phyloP scores from a whole-genome alignment of 352 stramenopile genomes.

The Ophiocytium majus region DNA sequence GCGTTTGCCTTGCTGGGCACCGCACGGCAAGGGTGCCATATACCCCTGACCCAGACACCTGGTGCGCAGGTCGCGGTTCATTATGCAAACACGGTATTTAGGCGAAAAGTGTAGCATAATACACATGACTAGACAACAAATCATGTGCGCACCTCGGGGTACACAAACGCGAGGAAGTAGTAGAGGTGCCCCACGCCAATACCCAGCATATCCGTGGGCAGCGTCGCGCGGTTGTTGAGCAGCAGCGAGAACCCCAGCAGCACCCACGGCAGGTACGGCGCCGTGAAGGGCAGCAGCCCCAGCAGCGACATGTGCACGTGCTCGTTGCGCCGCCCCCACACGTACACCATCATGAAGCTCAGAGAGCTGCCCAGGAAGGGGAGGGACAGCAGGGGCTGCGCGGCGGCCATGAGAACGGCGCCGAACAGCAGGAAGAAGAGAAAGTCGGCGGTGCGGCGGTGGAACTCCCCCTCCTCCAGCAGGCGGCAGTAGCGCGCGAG shows the following conservation, averaged over 20 bases:
- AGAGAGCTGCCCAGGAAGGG: conserved; percentile 96
- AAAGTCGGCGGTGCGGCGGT: conserved; percentile 91
- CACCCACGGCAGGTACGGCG: conserved; percentile 94
- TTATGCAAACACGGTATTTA: too few relatives aligned
- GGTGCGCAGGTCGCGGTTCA: background rate
- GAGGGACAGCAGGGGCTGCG: conserved; percentile 88
- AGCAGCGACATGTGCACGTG: conserved; percentile 96
- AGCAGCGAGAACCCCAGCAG: conserved; percentile 81
- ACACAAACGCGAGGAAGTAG: conserved; percentile 99
- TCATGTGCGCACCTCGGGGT: conserved; percentile 75
- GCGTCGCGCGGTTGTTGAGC: conserved; percentile 50
- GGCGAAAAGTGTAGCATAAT: too few relatives aligned
- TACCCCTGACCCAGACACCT: background rate
- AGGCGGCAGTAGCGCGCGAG: conserved; percentile 73
- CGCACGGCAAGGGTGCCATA: background rate
- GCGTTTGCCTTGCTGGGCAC: too few relatives aligned
- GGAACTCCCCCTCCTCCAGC: conserved; percentile 97
- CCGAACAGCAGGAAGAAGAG: conserved; percentile 96
- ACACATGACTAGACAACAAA: background rate
- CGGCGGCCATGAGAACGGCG: conserved; percentile 83
- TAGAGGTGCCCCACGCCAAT: conserved; percentile 98
- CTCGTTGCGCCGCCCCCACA: conserved; percentile 90
- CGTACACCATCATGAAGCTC: conserved; percentile 99
- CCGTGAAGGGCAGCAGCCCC: conserved; percentile 95
- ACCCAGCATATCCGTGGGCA: conserved; percentile 61